Conservation (phyloP, 2,329 filamentous ascomycete species). For the Allantophomopsis cytisporea region DNA sequence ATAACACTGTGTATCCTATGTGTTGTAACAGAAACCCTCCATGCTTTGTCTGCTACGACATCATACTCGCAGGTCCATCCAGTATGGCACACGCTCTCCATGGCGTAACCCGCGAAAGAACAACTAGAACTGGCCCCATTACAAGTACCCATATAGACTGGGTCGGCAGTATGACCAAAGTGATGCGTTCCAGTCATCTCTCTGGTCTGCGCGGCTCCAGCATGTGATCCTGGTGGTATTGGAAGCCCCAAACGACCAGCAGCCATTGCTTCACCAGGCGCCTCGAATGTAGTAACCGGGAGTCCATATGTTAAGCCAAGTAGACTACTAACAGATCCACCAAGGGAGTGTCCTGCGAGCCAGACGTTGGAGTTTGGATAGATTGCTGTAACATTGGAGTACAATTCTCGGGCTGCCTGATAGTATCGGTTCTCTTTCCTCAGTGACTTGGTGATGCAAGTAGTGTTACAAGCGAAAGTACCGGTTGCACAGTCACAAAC, state of each 20-base stretch:
- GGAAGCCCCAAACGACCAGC: conserved; percentile 77
- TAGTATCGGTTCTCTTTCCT: conserved; percentile 84
- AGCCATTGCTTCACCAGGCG: conserved; percentile 80
- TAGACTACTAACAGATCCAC: conserved; percentile 78
- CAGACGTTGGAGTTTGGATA: conserved; percentile 80
- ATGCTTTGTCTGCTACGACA: conserved; percentile 80
- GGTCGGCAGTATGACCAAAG: conserved; percentile 92
- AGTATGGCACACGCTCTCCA: conserved; percentile 87
- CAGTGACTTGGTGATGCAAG: conserved; percentile 67
- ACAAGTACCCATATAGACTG: conserved; percentile 86
- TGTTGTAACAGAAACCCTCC: conserved; percentile 81
- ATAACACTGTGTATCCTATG: conserved; percentile 88
- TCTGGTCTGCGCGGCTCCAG: conserved; percentile 56
- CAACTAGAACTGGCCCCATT: conserved; percentile 83
- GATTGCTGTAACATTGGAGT: conserved; percentile 78
- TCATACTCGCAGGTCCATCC: conserved; percentile 85
- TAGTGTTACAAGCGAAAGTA: conserved; percentile 84
- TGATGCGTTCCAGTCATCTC: conserved; percentile 70
- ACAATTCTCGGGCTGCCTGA: conserved; percentile 74
- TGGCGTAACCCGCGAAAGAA: conserved; percentile 82
- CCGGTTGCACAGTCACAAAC: conserved; percentile 86
- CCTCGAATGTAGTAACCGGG: conserved; percentile 86
- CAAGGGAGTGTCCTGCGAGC: conserved; percentile 85
- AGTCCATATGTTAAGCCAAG: conserved; percentile 83
- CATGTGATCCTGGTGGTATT: conserved; percentile 64